Evolutionary conservation across 345 rosid genomes (phyloP).

Genomic region (Dovyalis caffra): DNA sequence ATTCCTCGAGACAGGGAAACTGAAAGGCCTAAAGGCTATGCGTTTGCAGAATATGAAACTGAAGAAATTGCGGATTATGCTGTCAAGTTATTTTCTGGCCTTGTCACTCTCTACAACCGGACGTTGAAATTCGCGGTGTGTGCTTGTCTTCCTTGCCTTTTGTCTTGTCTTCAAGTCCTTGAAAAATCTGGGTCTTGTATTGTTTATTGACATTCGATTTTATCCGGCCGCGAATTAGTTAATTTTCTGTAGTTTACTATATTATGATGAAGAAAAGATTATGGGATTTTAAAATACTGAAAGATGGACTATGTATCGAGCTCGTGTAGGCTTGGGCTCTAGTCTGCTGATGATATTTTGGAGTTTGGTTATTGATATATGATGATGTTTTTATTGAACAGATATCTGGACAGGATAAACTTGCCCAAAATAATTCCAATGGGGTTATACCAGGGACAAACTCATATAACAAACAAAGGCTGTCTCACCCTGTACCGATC

Average conservation of each 20-base stretch:
- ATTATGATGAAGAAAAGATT: not conserved
- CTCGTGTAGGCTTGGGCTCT: not conserved
- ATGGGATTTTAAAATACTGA: not conserved
- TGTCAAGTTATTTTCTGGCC: constrained; percentile 86
- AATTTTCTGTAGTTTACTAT: no score
- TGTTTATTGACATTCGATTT: no score
- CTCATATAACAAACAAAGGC: constrained; percentile 39
- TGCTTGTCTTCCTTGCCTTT: not conserved
- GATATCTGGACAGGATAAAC: constrained; percentile 90
- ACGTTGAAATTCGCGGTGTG: constrained; percentile 75
- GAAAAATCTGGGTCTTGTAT: no score
- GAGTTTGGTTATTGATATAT: constrained; percentile 8
- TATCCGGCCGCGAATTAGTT: no score
- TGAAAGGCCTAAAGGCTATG: constrained; percentile 82
- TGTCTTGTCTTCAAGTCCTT: no score
- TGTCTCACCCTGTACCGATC: constrained; percentile 22
- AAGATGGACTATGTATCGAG: no score
- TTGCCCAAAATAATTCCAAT: constrained; percentile 27
- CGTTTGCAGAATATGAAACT: constrained; percentile 82
- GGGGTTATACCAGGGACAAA: constrained; percentile 19
- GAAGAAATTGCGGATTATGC: constrained; percentile 91
- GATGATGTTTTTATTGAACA: constrained; percentile 23
- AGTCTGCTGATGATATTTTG: not conserved
- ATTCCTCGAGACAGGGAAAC: constrained; percentile 86
- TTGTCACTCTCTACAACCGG: constrained; percentile 73